Base-by-base conservation (phyloP, 2,329 filamentous ascomycete species). In the Ophiostoma sp. region DNA sequence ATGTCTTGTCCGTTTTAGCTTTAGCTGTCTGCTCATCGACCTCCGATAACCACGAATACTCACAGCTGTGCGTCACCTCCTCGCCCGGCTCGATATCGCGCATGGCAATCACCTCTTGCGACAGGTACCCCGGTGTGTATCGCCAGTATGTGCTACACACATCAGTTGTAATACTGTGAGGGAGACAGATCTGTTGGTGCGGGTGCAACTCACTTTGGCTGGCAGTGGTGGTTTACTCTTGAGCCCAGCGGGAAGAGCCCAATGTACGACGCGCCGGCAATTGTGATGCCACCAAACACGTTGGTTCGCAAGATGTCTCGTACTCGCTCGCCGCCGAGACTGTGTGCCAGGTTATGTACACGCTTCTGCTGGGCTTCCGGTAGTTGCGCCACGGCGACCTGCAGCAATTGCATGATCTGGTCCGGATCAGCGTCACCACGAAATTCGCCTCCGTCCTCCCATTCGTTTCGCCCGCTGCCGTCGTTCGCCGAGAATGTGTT, bases 181-280 rank as follows among this genome's bases (percentile, higher is more conserved):
- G 4, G 22, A 31, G 9, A 28, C 15, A 8, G 7, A 31, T 25
- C 22, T 25, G 4, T 25, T 8, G 8, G 36, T 39, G 15, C n/a
- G 1, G 22, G 3, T 7, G 5, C 4, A 28, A 11, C 57, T 42
- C 72, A 78, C 78, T 79, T 79, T 42, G 78, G 77, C 15, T 74
- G 75, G 45, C 78, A 79, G 31, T 77, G 75, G 36, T 79, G 78
- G 61, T 79, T 79, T 22, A 77, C 72, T 59, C 77, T 75, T 77
- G 77, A 78, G 1, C 75, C 77, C 19, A 76, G 72, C 0, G 75
- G 39, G 39, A 76, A 78, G 25, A 79, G 31, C 0, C 75, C 77
- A 68, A 78, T 76, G 63, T 79, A 75, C 12, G 75, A 71, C n/a
- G 76, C 75, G 5, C 76, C 78, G 3, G 73, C 76, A 25, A 79